A percentile compares a stretch with the other conserved stretches of the same genome.
These are phyloP conservation scores for Trichoderma sp. DNA, from an alignment of 2,329 filamentous ascomycete species.

Conservation along the genomic window DNA sequence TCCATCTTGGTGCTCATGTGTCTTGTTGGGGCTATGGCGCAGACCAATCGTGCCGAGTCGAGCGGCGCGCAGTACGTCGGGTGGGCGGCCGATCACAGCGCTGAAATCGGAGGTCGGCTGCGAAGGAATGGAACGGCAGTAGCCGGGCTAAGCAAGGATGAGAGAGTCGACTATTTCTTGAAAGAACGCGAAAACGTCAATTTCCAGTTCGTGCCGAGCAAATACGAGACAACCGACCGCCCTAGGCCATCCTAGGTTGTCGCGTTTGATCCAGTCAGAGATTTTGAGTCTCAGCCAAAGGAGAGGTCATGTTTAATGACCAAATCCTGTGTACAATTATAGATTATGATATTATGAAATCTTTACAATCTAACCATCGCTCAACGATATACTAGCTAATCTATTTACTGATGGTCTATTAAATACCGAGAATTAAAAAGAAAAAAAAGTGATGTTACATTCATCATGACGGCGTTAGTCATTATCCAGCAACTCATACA, in stretches of 20 bases:
- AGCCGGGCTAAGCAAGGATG: conserved; percentile 54
- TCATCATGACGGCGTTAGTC: conserved; percentile 17
- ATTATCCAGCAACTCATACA: conserved; percentile 6
- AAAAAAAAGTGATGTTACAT: neutral
- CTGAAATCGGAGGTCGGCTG: conserved; percentile 62
- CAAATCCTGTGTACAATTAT: conserved; percentile 8
- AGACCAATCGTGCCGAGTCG: conserved; percentile 66
- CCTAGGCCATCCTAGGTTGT: conserved; percentile 4
- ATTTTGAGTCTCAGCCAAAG: neutral
- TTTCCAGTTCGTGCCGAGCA: conserved; percentile 34
- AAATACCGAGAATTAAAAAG: neutral
- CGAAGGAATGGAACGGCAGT: conserved; percentile 52
- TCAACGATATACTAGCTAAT: neutral
- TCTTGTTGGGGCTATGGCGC: conserved; percentile 67
- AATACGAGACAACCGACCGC: conserved; percentile 25
- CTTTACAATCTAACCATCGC: neutral
- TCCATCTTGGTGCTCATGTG: conserved; percentile 66
- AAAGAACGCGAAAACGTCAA: conserved; percentile 60
- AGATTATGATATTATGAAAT: neutral
- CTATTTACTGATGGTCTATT: neutral
- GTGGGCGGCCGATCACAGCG: conserved; percentile 62
- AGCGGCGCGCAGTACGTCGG: conserved; percentile 63
- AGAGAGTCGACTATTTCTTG: conserved; percentile 75
- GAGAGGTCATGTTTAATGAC: neutral
- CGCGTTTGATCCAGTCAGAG: neutral